Evolutionary conservation across 2,329 filamentous ascomycete genomes (phyloP).

Genomic region (Penicillium fuscoglaucum): DNA sequence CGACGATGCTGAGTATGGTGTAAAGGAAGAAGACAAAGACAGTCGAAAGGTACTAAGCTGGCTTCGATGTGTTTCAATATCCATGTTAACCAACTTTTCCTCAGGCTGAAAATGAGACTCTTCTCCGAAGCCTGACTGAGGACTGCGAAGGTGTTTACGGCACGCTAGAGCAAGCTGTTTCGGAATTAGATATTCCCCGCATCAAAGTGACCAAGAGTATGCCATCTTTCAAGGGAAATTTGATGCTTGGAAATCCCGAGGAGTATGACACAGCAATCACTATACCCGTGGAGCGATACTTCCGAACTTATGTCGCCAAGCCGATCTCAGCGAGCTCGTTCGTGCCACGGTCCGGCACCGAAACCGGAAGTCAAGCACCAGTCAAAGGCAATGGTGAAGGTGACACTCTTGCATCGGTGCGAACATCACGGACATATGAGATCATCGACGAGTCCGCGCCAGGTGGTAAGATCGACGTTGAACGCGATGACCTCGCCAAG

Average conservation of each 20-base stretch:
- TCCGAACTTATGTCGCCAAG: conserved; percentile 75
- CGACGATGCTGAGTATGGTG: conserved; percentile 83
- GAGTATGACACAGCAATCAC: conserved; percentile 71
- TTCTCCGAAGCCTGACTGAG: conserved; percentile 65
- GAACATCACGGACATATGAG: conserved; percentile 75
- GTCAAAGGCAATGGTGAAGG: conserved; percentile 16
- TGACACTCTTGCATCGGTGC: conserved; percentile 66
- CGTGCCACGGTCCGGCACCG: conserved; percentile 54
- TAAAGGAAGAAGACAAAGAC: conserved; percentile 87
- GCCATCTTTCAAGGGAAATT: conserved; percentile 73
- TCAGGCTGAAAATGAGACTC: conserved; percentile 69
- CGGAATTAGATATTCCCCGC: conserved; percentile 73
- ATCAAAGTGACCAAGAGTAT: conserved; percentile 75
- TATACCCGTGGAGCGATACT: conserved; percentile 89
- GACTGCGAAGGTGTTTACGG: conserved; percentile 72
- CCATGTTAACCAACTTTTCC: conserved; percentile 7
- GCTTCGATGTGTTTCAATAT: background rate
- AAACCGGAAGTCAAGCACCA: conserved; percentile 34
- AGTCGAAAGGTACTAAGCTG: conserved; percentile 58
- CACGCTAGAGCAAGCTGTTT: conserved; percentile 83
- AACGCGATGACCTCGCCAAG: conserved; percentile 80
- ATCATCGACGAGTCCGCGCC: conserved; percentile 72
- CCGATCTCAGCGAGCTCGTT: conserved; percentile 77
- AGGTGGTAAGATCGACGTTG: conserved; percentile 78
- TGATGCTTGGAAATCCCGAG: conserved; percentile 77